These are phyloP conservation scores for Cyberlindnera petersonii DNA, from an alignment of 805 yeast genomes.

Conservation along the genomic window DNA sequence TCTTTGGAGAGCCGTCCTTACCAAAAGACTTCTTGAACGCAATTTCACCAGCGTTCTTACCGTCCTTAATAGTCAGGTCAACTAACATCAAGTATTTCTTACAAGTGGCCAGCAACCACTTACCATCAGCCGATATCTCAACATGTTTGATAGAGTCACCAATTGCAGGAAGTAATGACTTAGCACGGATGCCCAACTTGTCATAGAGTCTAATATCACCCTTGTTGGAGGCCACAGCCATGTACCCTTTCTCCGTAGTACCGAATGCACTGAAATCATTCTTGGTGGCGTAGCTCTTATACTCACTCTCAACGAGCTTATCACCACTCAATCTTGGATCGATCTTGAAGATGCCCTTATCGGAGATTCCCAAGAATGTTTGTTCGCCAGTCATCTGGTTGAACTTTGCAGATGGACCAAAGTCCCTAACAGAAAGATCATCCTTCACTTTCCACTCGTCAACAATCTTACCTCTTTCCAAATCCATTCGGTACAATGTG, in stretches of 20 bases:
- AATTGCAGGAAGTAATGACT: slow-evolving; percentile 74
- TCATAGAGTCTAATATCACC: slow-evolving; percentile 80
- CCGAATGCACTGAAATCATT: slow-evolving; percentile 32
- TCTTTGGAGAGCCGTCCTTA: slow-evolving; percentile 61
- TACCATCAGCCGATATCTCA: slow-evolving; percentile 75
- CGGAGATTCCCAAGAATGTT: slow-evolving; percentile 67
- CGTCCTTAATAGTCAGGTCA: slow-evolving; percentile 60
- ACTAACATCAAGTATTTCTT: slow-evolving; percentile 63
- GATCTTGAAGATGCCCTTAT: slow-evolving; percentile 62
- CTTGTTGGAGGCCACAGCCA: slow-evolving; percentile 70
- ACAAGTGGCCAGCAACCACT: slow-evolving; percentile 80
- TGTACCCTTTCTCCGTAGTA: slow-evolving; percentile 67
- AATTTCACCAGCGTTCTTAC: slow-evolving; percentile 51
- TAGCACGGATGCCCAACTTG: slow-evolving; percentile 68
- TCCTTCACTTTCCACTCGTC: slow-evolving; percentile 74
- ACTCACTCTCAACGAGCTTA: slow-evolving; percentile 56
- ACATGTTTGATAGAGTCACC: slow-evolving; percentile 71
- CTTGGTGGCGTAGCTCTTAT: slow-evolving; percentile 48
- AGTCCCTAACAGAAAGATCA: slow-evolving; percentile 45
- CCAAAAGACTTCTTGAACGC: slow-evolving; percentile 69
- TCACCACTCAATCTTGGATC: slow-evolving; percentile 70
- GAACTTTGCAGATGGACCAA: slow-evolving; percentile 70
- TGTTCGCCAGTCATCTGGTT: slow-evolving; percentile 71
- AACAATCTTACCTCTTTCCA: slow-evolving; percentile 74
- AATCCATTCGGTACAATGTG: slow-evolving; percentile 67